Evolutionary conservation across 495 filamentous ascomycete species (phyloP), one percentile per base, ranked within the genome.

Genomic region (Acidiella bohemica): DNA sequence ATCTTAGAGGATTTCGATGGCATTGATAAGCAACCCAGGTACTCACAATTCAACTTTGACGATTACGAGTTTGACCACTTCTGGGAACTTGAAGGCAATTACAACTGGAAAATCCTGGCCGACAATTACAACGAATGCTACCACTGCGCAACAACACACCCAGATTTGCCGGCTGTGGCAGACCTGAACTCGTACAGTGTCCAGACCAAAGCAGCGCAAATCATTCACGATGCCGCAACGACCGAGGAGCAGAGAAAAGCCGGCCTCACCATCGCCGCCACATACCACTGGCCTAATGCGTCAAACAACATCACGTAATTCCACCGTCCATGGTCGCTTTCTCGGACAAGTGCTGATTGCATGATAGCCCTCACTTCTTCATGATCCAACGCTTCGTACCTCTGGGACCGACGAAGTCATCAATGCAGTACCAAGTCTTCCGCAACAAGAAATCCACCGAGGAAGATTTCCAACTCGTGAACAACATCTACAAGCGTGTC

Each of bases 111-210:
- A 53, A 59, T 62, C 36, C 42, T 68, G 9, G 57, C 61, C 21
- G 65, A 68, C 44, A 67, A 65, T 51, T 70, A 68, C 51, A 68
- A 65, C 47, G 65, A 72, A 46, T 70, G 67, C 44, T 71, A 70
- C 39, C 69, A 70, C 49, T 71, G 68, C 49, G 57, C 48, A 17
- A 67, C 64, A 22, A 58, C 65, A 1, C 67, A 71, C 33, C 66
- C 67, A 0, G 59, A 65, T 38, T 59, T 70, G 36, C 54, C 61
- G 8, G 59, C 57, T 11, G 60, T 41, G 66, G 11, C 56, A 63
- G 8, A 58, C 70, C 53, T 70, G 8, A 53, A 52, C 13, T 56
- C 57, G 10, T 70, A 70, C 48, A 49, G 53, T 13, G 66, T 70
- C 9, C 51, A 62, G 28, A 58, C 63, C 4, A 60, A 57, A 20